Evolutionary conservation across 345 rosid species (phyloP), one percentile per base, ranked within the genome.

Genomic region (Kernera saxatilis): DNA sequence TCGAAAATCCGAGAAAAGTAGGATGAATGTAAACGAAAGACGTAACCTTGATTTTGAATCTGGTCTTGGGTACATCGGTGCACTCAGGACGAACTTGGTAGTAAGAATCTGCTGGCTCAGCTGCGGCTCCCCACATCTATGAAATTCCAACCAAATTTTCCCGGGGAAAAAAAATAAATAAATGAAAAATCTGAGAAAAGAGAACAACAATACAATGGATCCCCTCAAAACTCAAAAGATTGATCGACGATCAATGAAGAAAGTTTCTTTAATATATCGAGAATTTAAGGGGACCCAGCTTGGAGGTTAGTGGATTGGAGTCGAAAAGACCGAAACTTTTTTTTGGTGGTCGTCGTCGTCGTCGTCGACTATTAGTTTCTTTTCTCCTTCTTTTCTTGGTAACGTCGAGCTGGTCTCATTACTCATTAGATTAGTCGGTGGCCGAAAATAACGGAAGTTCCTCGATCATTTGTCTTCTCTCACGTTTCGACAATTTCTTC

Each of bases 11-110:
- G 18, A 9, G 19, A 36, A 12, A 29, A 37, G 0, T 12, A 19
- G 67, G 61, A 51, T 7, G 63, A 62, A 66, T n/a, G 61, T 5
- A 29, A 46, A 13, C 27, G 37, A 10, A 71, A 84, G 60, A 67
- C 10, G 29, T 18, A 35, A 94, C 99, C 97, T 84, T 91, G 84
- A 94, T 94, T 72, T 80, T 91, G 83, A 94, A 94, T 85, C 80
- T 78, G 76, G 93, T 81, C 62, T 81, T 89, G 43, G 97, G 93
- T 23, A 91, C 91, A 80, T 94, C 96, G 41, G 84, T 82, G 84
- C 97, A 91, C 46, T 94, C 96, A 5, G 95, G 85, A 63, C 97
- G 87, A 78, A 89, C 90, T 84, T 85, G 74, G 63, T 94, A 94
- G 74, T 83, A 94, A 69, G 92, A 88, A 84, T 91, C 99, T 36